Evolutionary conservation across 1,284 basidiomycete species (phyloP), one percentile per base, ranked within the genome.

Genomic region (Ustilago bromivora): DNA sequence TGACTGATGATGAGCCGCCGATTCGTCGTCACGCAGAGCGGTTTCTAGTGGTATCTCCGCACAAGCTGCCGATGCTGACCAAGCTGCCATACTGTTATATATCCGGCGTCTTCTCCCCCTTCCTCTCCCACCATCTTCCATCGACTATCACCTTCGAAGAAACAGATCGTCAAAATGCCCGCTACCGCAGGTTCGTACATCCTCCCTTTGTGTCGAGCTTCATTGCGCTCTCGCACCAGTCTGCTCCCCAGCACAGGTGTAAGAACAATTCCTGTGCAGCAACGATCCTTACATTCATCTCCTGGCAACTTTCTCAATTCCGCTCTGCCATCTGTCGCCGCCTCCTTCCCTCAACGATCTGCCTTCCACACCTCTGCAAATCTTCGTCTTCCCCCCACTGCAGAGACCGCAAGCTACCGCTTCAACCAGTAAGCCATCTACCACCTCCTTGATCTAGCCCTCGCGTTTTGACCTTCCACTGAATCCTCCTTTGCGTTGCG

Each of bases 401-500:
- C 65, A 82, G 83, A 83, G 62, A 84, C 83, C 57, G 76, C 76
- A 31, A 82, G 78, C 75, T 84, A 80, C 76, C 71, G 81, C 19
- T 71, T 85, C 56, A 84, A 84, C 70, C 82, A 83, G 81, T 83
- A 66, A 57, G 78, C 57, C 41, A n/a, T 32, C 52, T 4, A 49
- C 36, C 8, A n/a, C 11, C 36, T 32, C 9, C 34, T 5, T 58
- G 41, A 43, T 17, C 32, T 1, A 34, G 3, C 19, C 28, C 32
- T 46, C 13, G 5, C 28, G 12, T 10, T 31, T 49, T 4, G 35
- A 23, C n/a, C 11, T 23, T 19, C 17, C 31, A 13, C 31, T 47
- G 34, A 53, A 4, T 35, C 43, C n/a, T 15, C 17, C 35, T 32
- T 19, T 41, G 41, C 11, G 23, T 19, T 47, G 6, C 17, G 10